These are phyloP conservation scores for Hanseniaspora nectarophila DNA, from an alignment of 805 yeast genomes.

Conservation along the genomic window DNA sequence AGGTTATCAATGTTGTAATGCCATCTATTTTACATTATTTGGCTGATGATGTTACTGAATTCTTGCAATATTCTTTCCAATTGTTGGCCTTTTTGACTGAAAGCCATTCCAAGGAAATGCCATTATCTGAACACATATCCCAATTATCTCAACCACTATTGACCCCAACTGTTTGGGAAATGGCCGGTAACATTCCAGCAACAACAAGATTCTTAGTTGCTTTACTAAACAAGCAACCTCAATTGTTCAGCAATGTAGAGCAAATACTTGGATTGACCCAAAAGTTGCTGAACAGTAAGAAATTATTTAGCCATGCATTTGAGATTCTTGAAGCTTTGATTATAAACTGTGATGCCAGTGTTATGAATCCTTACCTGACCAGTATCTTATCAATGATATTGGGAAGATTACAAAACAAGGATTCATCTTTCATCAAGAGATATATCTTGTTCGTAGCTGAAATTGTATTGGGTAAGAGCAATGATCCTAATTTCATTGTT, in stretches of 20 bases:
- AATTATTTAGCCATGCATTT: constrained; percentile 71
- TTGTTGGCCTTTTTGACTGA: constrained; percentile 71
- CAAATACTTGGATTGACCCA: constrained; percentile 96
- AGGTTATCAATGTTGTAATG: constrained; percentile 38
- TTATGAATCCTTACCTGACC: constrained; percentile 43
- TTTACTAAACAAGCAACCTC: constrained; percentile 36
- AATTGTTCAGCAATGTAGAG: constrained; percentile 38
- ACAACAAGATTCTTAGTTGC: constrained; percentile 67
- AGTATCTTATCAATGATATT: constrained; percentile 67
- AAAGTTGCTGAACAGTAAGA: constrained; percentile 72
- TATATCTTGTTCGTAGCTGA: constrained; percentile 53
- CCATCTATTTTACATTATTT: constrained; percentile 58
- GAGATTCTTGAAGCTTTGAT: constrained; percentile 68
- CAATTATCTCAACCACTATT: constrained; percentile 68
- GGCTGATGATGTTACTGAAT: constrained; percentile 82
- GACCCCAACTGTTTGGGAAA: constrained; percentile 90
- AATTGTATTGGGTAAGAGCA: constrained; percentile 35
- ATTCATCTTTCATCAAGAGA: constrained; percentile 67
- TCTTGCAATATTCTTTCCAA: constrained; percentile 86
- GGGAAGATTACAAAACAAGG: constrained; percentile 67
- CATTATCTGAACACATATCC: constrained; percentile 53
- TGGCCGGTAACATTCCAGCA: constrained; percentile 86
- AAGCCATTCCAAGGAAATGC: constrained; percentile 35
- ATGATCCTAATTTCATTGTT: constrained; percentile 41
- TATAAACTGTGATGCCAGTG: constrained; percentile 39